phyloP scores from a whole-genome alignment of 2,329 filamentous ascomycete genomes.

The Chalaropsis ovoidea region DNA sequence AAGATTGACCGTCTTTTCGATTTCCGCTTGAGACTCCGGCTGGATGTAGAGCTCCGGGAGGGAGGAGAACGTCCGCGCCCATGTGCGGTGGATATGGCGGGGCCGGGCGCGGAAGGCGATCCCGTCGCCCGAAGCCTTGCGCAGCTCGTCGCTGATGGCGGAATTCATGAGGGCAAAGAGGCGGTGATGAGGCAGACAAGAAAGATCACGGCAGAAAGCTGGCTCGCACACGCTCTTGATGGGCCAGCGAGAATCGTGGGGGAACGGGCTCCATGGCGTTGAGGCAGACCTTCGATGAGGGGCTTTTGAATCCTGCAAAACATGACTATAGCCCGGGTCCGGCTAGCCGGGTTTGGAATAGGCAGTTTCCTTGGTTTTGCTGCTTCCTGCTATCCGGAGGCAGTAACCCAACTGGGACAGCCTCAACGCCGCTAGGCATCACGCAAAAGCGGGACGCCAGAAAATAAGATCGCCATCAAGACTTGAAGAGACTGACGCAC shows the following conservation, averaged over 20 bases:
- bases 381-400: neutral
- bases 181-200: neutral
- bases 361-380: neutral
- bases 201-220: neutral
- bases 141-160: slow-evolving; percentile 19
- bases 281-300: neutral
- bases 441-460: neutral
- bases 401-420: neutral
- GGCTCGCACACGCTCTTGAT: neutral
- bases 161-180: slow-evolving; percentile 15
- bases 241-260: neutral
- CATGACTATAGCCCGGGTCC: neutral
- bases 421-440: neutral
- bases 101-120: slow-evolving; percentile 66
- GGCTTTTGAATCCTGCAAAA: neutral
- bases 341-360: slow-evolving; percentile 2
- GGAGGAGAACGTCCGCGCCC: slow-evolving; percentile 87
- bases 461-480: neutral
- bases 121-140: slow-evolving; percentile 24
- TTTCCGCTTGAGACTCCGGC: slow-evolving; percentile 65
- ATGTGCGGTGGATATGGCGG: slow-evolving; percentile 74
- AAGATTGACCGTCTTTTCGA: slow-evolving; percentile 72
- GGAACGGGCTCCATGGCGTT: neutral
- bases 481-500: neutral
- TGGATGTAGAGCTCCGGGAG: slow-evolving; percentile 85